These are phyloP conservation scores for Neocatenulostroma microsporum DNA, from an alignment of 2,329 filamentous ascomycete genomes.

Conservation along the genomic window DNA sequence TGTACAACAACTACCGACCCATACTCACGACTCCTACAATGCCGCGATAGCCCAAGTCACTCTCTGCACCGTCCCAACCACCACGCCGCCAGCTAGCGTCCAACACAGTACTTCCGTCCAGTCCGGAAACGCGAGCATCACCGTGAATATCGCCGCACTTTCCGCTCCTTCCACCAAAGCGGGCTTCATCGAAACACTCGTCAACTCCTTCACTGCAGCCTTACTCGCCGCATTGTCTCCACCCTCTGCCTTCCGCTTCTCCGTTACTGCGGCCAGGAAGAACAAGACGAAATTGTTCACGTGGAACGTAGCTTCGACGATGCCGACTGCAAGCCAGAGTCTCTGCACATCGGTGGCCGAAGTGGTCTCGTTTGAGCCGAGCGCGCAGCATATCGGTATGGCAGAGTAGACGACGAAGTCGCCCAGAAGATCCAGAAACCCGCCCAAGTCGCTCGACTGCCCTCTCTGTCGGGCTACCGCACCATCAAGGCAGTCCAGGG, in stretches of 20 bases:
- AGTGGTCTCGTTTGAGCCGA: slow-evolving; percentile 1
- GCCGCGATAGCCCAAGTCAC: slow-evolving; percentile 9
- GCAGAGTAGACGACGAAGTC: slow-evolving; percentile 26
- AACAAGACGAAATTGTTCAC: slow-evolving; percentile 28
- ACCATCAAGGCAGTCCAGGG: slow-evolving; percentile 23
- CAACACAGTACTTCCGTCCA: slow-evolving; percentile 11
- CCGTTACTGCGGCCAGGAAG: slow-evolving; percentile 20
- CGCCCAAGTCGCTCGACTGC: slow-evolving; percentile 18
- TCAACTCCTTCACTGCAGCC: slow-evolving; percentile 18
- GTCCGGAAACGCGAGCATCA: slow-evolving; percentile 17
- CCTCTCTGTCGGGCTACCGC: slow-evolving; percentile 18
- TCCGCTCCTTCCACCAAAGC: slow-evolving; percentile 24
- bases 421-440: slow-evolving; percentile 22
- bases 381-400: slow-evolving; percentile 19
- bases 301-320: slow-evolving; percentile 22
- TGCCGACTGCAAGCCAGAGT: slow-evolving; percentile 16
- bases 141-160: slow-evolving; percentile 23
- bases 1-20: too few relatives aligned
- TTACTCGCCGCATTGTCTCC: slow-evolving; percentile 2
- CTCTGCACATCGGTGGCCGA: not conserved
- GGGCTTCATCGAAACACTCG: slow-evolving; percentile 23
- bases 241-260: slow-evolving; percentile 13
- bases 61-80: slow-evolving; percentile 17
- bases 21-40: not conserved
- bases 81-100: slow-evolving; percentile 14